Conservation (phyloP, 1,284 basidiomycete genomes). For the Naganishia sp. region DNA sequence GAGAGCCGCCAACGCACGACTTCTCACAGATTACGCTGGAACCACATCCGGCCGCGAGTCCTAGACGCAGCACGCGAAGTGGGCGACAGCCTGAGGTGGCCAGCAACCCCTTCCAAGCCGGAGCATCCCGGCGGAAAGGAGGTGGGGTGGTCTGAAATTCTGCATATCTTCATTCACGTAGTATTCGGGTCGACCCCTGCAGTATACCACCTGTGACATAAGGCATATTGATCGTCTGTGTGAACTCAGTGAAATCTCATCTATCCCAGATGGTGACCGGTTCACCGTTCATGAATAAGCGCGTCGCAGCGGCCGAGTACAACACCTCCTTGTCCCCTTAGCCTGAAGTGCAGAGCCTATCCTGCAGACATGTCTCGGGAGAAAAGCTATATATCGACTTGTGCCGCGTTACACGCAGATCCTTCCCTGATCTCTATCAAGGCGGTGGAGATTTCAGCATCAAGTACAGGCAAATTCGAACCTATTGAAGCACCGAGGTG, state of each 20-base stretch:
- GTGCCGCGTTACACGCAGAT: too few species aligned
- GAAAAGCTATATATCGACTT: too few species aligned
- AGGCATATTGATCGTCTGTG: too few species aligned
- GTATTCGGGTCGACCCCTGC: too few species aligned
- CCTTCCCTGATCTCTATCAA: too few species aligned
- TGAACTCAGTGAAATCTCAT: too few species aligned
- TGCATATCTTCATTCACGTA: background rate
- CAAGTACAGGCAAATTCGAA: too few species aligned
- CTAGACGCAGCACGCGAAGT: conserved; percentile 40
- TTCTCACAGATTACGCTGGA: conserved; percentile 42
- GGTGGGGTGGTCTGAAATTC: conserved; percentile 46
- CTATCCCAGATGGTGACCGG: too few species aligned
- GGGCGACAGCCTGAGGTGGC: conserved; percentile 37
- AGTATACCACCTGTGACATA: too few species aligned
- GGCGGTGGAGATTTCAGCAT: too few species aligned
- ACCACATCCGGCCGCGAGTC: conserved; percentile 16
- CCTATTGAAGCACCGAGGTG: too few species aligned
- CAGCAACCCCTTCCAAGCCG: conserved; percentile 48
- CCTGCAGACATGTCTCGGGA: background rate
- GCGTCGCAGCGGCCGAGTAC: background rate
- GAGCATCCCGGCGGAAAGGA: conserved; percentile 40
- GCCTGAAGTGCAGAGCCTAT: background rate
- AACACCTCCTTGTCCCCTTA: background rate
- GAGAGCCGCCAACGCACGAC: conserved; percentile 43
- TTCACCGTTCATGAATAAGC: background rate